Evolutionary conservation across 2,329 filamentous ascomycete species (phyloP), one percentile per base, ranked within the genome.

Genomic region (Akanthomyces dipterigenus): DNA sequence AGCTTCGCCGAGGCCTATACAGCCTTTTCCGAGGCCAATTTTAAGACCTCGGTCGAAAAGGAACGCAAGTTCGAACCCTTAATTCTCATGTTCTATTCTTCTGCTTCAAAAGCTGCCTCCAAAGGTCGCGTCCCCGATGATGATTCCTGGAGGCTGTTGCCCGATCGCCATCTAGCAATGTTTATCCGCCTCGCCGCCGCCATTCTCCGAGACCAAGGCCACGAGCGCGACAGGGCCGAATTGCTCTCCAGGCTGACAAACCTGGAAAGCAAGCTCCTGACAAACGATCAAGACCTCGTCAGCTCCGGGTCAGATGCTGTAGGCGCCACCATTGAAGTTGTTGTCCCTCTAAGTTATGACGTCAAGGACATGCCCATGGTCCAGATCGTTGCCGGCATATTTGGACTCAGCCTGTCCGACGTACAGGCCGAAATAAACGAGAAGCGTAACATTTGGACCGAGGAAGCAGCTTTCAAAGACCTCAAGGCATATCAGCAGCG

Each of bases 341-440:
- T 90, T 61, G 85, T 92, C 3, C 92, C 93, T 12, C 78, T 96
- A 62, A 95, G 87, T 70, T 91, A 96, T 73, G 91, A 97, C 73
- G 88, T 98, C 71, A 96, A 95, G 75, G 95, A 99, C 71, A 99
- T 99, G 95, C 88, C 88, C 42, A 83, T 97, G 76, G 95, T 96
- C 31, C 88, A 95, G 72, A 84, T 88, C 40, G 93, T 99, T 28
- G 90, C 89, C 55, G 88, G 83, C 68, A 90, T 97, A 65, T 99
- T 98, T 75, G 89, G 89, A 49, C 81, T 93, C 63, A 86, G 87
- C 48, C 86, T 89, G 66, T 86, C 87, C 1, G 87, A 95, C 66
- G 88, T 93, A 6, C 95, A 99, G 76, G 83, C 84, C 48, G 93
- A 97, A 69, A 90, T 99, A 70, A 89, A 96, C 73, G 83, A 86